Conservation (phyloP, 164 flowering plant genomes). For the Tetracentron sinense region DNA sequence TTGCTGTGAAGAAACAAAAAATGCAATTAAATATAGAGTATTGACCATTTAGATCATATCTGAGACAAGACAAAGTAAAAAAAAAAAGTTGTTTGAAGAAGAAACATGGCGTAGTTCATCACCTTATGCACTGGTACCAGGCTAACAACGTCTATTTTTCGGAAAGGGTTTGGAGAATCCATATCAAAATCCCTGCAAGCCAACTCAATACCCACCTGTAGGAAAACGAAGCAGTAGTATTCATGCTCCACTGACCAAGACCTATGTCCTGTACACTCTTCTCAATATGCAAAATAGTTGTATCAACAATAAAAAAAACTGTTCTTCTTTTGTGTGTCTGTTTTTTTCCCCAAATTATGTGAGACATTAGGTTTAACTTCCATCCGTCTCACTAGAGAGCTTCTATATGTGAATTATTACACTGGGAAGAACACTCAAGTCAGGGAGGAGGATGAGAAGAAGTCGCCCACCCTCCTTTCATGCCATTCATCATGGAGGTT, state of each 20-base stretch:
- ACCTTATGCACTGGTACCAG: conserved; percentile 97
- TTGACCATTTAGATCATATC: neutral
- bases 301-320: no score
- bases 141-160: conserved; percentile 68
- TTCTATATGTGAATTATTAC: neutral
- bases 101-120: conserved; percentile 8
- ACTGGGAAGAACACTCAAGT: neutral
- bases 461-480: no score
- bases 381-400: neutral
- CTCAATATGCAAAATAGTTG: neutral
- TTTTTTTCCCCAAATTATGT: no score
- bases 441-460: no score
- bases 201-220: conserved; percentile 88
- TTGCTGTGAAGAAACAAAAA: conserved; percentile 60
- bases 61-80: neutral
- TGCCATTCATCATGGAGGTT: no score
- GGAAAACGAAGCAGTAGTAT: conserved; percentile 7
- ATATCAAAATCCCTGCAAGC: conserved; percentile 93
- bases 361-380: neutral
- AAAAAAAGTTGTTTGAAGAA: conserved; percentile 11
- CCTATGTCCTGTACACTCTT: no score
- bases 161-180: conserved; percentile 81
- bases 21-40: neutral
- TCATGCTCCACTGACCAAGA: conserved; percentile 7
- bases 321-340: no score